These are phyloP conservation scores for Populus pruinosa DNA, from an alignment of 345 rosid species.

Conservation along the genomic window DNA sequence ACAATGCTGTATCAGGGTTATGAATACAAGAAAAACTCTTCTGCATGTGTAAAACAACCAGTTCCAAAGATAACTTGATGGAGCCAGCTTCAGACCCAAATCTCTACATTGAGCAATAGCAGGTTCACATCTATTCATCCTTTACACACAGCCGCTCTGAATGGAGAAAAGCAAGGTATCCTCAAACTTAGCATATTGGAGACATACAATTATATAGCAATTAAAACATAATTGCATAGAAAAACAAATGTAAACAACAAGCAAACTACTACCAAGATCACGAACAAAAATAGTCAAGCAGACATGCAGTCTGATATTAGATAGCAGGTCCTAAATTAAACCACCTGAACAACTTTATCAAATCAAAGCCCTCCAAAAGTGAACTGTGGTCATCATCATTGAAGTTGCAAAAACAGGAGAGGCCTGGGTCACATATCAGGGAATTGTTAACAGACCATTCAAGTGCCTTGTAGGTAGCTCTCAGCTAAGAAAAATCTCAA, in stretches of 20 bases:
- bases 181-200: constrained; percentile 2
- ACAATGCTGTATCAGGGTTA: not conserved
- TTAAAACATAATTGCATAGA: not conserved
- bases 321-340: not conserved
- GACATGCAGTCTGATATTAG: not conserved
- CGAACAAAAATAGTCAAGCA: not conserved
- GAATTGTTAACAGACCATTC: not conserved
- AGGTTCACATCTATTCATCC: constrained; percentile 39
- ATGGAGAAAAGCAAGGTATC: constrained; percentile 10
- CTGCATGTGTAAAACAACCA: not conserved
- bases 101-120: not conserved
- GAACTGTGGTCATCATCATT: not conserved
- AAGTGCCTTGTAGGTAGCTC: not conserved
- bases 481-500: not conserved
- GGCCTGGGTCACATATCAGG: not conserved
- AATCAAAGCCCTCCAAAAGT: not conserved
- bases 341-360: not conserved
- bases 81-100: constrained; percentile 12
- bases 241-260: not conserved
- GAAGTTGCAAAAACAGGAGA: not conserved
- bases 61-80: constrained; percentile 2
- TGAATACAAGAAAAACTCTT: not conserved
- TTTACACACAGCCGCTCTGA: constrained; percentile 79
- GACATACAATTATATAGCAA: constrained; percentile 1
- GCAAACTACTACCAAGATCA: not conserved